Evolutionary conservation across 208 protist genomes (phyloP).

Genomic region (Balamuthia mandrillaris): DNA sequence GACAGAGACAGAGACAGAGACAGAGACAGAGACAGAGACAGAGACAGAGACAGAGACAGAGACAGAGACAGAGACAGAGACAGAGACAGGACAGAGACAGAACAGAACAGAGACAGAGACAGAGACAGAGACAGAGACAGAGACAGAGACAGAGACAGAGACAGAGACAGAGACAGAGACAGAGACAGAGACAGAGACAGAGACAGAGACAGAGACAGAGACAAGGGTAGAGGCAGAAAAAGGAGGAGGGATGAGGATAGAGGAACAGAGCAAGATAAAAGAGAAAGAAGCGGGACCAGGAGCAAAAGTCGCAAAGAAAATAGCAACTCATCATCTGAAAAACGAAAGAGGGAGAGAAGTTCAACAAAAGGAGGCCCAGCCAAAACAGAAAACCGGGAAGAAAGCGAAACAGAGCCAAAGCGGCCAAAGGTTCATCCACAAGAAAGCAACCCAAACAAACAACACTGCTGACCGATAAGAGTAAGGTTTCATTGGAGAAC

Average conservation of each 20-base stretch:
- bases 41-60: not conserved
- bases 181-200: not conserved
- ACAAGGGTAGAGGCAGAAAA: not conserved
- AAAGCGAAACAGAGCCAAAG: not conserved
- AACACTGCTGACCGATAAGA: not conserved
- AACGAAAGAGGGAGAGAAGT: not conserved
- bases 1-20: not conserved
- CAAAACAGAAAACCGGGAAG: not conserved
- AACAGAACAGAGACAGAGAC: not conserved
- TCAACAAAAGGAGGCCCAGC: not conserved
- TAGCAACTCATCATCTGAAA: not conserved
- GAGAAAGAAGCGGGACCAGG: not conserved
- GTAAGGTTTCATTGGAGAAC: not conserved
- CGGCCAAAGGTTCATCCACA: not conserved
- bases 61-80: not conserved
- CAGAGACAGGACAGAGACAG: not conserved
- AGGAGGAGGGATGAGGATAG: not conserved
- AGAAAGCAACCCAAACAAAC: not conserved
- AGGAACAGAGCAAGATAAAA: not conserved
- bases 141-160: not conserved
- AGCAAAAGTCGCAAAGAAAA: not conserved
- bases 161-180: not conserved
- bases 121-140: not conserved
- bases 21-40: not conserved
- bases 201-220: not conserved